These are phyloP conservation scores for Microcyclosporella mali DNA, from an alignment of 2,329 filamentous ascomycete species.

Conservation along the genomic window DNA sequence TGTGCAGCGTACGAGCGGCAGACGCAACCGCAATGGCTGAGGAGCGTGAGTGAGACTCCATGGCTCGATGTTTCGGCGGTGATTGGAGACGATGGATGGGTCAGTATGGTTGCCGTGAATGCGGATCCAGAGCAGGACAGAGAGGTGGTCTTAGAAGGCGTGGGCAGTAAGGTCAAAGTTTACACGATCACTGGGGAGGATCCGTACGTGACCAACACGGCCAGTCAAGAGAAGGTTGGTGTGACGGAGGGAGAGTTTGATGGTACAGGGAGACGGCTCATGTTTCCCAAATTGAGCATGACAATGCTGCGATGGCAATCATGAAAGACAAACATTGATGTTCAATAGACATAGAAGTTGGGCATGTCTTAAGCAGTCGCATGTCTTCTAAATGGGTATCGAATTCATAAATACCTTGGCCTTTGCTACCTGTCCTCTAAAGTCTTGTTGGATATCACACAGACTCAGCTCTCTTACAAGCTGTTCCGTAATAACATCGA, in stretches of 20 bases:
- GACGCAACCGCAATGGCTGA: slow-evolving; percentile 61
- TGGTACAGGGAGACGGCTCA: slow-evolving; percentile 51
- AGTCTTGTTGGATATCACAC: too few relatives aligned
- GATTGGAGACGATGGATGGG: slow-evolving; percentile 52
- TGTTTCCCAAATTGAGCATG: slow-evolving; percentile 64
- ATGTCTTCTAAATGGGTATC: too few relatives aligned
- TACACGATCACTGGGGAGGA: slow-evolving; percentile 56
- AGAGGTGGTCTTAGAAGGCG: slow-evolving; percentile 54
- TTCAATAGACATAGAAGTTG: neutral
- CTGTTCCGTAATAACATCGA: too few relatives aligned
- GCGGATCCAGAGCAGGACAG: slow-evolving; percentile 56
- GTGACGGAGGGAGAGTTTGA: slow-evolving; percentile 59
- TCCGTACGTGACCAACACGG: slow-evolving; percentile 57
- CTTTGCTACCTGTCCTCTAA: too few relatives aligned
- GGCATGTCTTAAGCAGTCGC: too few relatives aligned
- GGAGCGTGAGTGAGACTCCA: slow-evolving; percentile 60
- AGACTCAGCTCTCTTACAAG: too few relatives aligned
- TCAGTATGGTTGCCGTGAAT: slow-evolving; percentile 68
- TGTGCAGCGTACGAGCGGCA: slow-evolving; percentile 58
- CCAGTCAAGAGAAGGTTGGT: slow-evolving; percentile 55
- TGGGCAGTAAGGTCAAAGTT: slow-evolving; percentile 46
- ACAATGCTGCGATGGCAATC: slow-evolving; percentile 57
- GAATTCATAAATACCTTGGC: too few relatives aligned
- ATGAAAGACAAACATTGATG: neutral
- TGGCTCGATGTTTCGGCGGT: slow-evolving; percentile 64